Percentiles rank a stretch among this genome's conserved stretches.
Evolutionary conservation across 2,329 filamentous ascomycete species (phyloP).

Genomic region (Alternaria postmessia): DNA sequence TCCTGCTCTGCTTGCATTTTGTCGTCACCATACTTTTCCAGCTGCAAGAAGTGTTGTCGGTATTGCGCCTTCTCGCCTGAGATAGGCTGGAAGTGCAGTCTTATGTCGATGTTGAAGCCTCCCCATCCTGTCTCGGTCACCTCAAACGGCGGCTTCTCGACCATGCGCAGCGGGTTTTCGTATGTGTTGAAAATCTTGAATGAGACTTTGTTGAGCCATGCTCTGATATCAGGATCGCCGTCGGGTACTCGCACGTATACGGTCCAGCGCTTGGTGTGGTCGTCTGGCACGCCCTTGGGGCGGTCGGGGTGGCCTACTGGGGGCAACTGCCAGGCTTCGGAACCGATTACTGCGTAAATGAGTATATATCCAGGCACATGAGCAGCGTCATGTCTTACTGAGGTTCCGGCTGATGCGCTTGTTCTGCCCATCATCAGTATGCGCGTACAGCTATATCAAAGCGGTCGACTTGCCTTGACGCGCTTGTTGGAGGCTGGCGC

Average conservation of each 20-base stretch:
- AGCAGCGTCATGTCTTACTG: slow-evolving; percentile 29
- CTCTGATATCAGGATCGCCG: slow-evolving; percentile 83
- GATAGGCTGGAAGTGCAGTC: slow-evolving; percentile 90
- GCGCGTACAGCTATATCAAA: background rate
- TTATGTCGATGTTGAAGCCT: slow-evolving; percentile 95
- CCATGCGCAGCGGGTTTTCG: slow-evolving; percentile 81
- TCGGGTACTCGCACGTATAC: slow-evolving; percentile 93
- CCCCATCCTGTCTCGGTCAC: slow-evolving; percentile 96
- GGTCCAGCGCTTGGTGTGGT: slow-evolving; percentile 96
- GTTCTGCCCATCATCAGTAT: slow-evolving; percentile 43
- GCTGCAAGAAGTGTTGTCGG: slow-evolving; percentile 88
- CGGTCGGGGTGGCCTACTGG: slow-evolving; percentile 71
- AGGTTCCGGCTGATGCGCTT: slow-evolving; percentile 53
- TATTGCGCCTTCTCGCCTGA: slow-evolving; percentile 93
- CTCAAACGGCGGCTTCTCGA: slow-evolving; percentile 79
- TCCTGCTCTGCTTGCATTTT: slow-evolving; percentile 68
- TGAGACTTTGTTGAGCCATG: slow-evolving; percentile 96
- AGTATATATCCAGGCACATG: slow-evolving; percentile 17
- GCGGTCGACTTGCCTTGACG: slow-evolving; percentile 49
- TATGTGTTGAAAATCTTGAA: slow-evolving; percentile 99
- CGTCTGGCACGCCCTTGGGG: slow-evolving; percentile 75
- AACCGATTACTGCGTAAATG: slow-evolving; percentile 56
- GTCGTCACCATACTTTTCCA: slow-evolving; percentile 85
- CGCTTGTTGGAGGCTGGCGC: slow-evolving; percentile 64
- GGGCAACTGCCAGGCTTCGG: slow-evolving; percentile 66